Evolutionary conservation across 257 asterid species (phyloP).

Genomic region (Datura wrightii): DNA sequence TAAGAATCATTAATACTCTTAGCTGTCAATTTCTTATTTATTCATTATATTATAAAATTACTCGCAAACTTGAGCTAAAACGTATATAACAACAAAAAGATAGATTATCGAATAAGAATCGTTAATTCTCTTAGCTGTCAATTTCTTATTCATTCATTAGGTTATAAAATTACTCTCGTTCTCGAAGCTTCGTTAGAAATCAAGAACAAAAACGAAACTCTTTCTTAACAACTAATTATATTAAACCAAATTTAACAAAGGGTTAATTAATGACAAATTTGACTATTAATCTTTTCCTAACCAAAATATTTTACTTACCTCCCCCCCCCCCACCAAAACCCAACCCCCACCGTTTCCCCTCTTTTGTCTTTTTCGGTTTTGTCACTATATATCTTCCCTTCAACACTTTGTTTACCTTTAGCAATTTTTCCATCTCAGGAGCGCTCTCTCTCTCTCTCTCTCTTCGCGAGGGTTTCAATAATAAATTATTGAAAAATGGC

Average conservation of each 20-base stretch:
- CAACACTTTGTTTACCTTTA: background rate
- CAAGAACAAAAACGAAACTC: too few relatives aligned
- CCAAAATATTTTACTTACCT: background rate
- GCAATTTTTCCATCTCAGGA: background rate
- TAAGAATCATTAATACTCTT: too few relatives aligned
- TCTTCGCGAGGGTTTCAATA: background rate
- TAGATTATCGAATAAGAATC: too few relatives aligned
- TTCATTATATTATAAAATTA: too few relatives aligned
- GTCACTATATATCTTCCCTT: background rate
- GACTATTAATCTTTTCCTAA: background rate
- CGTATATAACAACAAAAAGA: too few relatives aligned
- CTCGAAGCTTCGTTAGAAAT: too few relatives aligned
- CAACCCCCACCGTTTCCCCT: background rate
- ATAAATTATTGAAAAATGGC: conserved; percentile 45
- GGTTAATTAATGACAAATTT: background rate
- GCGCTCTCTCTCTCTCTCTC: background rate
- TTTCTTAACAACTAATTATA: background rate
- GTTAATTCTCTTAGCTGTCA: too few relatives aligned
- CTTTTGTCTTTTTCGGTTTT: background rate
- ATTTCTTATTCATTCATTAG: too few relatives aligned
- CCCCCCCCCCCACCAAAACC: background rate
- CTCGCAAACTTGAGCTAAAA: too few relatives aligned
- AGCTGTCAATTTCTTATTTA: too few relatives aligned
- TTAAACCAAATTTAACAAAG: too few relatives aligned
- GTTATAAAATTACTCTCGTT: too few relatives aligned